A percentile compares a stretch with the other conserved stretches of the same genome.
Conservation (phyloP, 192 early-diverging fungal species). For the Entrophospora sp. region DNA sequence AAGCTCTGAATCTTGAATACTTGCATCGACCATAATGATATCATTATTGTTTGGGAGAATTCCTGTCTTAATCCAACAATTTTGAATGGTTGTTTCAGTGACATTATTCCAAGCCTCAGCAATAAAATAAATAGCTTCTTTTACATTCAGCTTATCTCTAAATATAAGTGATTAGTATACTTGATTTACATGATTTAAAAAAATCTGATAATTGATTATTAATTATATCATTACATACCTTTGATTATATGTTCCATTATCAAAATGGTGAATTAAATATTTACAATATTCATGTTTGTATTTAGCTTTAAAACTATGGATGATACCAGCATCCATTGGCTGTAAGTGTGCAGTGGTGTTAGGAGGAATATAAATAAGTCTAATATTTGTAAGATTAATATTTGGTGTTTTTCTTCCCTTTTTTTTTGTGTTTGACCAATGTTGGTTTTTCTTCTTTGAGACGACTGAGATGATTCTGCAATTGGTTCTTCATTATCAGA, state of each 20-base stretch:
- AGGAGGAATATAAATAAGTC: conserved; percentile 3
- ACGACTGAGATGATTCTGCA: background rate
- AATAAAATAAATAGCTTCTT: background rate
- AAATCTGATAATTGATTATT: background rate
- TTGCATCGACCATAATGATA: too few relatives aligned
- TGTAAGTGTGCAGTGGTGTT: background rate
- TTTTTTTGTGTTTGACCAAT: too few relatives aligned
- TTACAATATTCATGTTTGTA: background rate
- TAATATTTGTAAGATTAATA: background rate
- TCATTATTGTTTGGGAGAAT: too few relatives aligned
- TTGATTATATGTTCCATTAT: background rate
- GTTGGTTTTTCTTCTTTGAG: too few relatives aligned
- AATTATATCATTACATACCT: background rate
- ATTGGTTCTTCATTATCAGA: background rate
- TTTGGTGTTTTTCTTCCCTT: background rate
- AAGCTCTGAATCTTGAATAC: too few relatives aligned
- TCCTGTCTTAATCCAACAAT: too few relatives aligned
- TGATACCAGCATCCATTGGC: conserved; percentile 10
- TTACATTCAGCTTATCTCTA: background rate
- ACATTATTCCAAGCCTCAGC: background rate
- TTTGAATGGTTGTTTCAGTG: too few relatives aligned
- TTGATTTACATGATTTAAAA: background rate
- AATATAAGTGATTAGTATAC: background rate
- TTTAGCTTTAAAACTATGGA: background rate
- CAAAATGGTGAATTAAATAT: background rate